Evolutionary conservation across 2,329 filamentous ascomycete species (phyloP).

Genomic region (Neodidymelliopsis sp.): DNA sequence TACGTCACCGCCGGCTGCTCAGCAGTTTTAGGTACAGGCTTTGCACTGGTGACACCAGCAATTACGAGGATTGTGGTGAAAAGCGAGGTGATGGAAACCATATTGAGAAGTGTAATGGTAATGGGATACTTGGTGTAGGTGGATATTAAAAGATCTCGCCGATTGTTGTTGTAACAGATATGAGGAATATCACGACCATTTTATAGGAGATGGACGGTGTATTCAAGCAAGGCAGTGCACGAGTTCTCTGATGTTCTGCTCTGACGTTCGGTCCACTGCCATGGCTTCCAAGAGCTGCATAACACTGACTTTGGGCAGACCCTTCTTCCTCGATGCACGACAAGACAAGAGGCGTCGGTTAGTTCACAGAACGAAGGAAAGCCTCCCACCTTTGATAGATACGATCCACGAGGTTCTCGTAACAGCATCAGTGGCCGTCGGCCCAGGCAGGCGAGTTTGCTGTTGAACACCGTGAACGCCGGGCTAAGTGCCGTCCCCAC

Average conservation of each 20-base stretch:
- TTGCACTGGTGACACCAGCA: conserved; percentile 25
- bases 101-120: conserved; percentile 5
- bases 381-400: conserved; percentile 11
- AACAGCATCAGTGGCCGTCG: conserved; percentile 20
- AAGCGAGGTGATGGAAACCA: conserved; percentile 33
- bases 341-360: conserved; percentile 9
- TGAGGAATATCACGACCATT: too few species aligned
- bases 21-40: conserved; percentile 30
- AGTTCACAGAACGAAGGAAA: too few species aligned
- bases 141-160: too few species aligned
- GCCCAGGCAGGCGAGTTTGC: not conserved
- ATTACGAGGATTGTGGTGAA: conserved; percentile 28
- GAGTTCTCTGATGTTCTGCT: not conserved
- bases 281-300: conserved; percentile 27
- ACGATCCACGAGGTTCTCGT: conserved; percentile 18
- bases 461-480: not conserved
- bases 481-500: conserved; percentile 10
- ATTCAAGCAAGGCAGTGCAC: not conserved
- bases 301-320: conserved; percentile 6
- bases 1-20: conserved; percentile 41
- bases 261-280: conserved; percentile 13
- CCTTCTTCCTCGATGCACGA: not conserved
- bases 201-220: not conserved
- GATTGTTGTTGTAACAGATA: too few species aligned
- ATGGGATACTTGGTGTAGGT: too few species aligned